Base-by-base conservation (phyloP, 139 green algal species). In the Asterochloris sp. region DNA sequence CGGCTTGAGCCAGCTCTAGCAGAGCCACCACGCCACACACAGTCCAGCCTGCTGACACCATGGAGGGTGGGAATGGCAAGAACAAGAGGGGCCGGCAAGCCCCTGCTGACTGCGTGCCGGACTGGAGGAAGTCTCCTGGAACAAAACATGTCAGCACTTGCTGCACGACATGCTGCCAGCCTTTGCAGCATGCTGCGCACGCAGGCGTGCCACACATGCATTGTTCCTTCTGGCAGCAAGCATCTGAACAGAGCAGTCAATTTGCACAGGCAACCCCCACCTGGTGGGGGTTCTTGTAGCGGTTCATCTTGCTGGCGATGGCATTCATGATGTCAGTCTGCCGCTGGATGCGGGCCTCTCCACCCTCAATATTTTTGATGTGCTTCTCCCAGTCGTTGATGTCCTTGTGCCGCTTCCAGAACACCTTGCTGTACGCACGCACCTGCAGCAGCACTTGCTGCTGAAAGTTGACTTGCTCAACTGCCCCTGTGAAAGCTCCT, bases 281-380 rank as follows among this genome's bases (percentile, higher is more conserved):
- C 80, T 84, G 89, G 97, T 95, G 99, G 24, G 97, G 97, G 92
- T 99, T 99, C 61, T 90, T 90, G 92, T 99, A 99, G 66, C 89
- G 85, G 61, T 93, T 92, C 84, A 99, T 89, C 93, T 99, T 99
- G 82, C 83, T 83, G 14, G 87, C 89, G 24, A 99, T 94, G 15
- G 93, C 92, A 69, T 91, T 85, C 93, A 97, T 95, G 86, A 97
- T 97, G 82, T 94, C 94, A 24, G 89, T 76, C 82, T 94, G 87
- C 17, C 91, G 86, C 89, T 95, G 90, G 74, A 98, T 96, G 86
- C 95, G 94, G 85, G 92, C 86, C 90, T 98, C 95, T 28, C 96
- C 97, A 0, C 91, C 88, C 90, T 99, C 97, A 69, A 99, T 98
- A 84, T 96, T 97, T 87, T 98, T 98, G 68, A 98, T 94, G 38